Conservation (phyloP, 1,284 basidiomycete species). For the Fereydounia khargensis region DNA sequence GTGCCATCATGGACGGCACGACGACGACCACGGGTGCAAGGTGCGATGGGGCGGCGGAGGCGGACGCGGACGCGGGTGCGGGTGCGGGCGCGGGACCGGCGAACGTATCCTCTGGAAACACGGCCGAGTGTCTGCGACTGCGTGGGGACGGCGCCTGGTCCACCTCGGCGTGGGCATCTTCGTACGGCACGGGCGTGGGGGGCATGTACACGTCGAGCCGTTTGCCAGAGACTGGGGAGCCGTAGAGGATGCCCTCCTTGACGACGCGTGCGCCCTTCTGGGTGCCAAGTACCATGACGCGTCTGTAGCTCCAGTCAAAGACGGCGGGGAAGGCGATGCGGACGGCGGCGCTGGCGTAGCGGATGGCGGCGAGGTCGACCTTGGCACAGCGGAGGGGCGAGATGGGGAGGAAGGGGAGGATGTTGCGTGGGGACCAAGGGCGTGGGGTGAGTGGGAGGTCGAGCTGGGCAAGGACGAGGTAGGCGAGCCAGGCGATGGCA, state of each 20-base stretch:
- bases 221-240: slow-evolving; percentile 31
- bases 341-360: slow-evolving; percentile 38
- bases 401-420: slow-evolving; percentile 49
- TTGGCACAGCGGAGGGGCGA: slow-evolving; percentile 49
- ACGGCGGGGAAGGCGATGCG: slow-evolving; percentile 40
- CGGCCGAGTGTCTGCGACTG: slow-evolving; percentile 17
- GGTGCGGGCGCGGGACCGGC: neutral
- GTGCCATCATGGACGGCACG: slow-evolving; percentile 52
- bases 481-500: slow-evolving; percentile 52
- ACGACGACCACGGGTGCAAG: slow-evolving; percentile 56
- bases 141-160: neutral
- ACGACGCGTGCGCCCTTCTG: slow-evolving; percentile 40
- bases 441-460: slow-evolving; percentile 36
- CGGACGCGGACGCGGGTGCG: neutral
- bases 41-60: slow-evolving; percentile 3
- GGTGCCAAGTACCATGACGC: slow-evolving; percentile 54
- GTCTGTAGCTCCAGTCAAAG: slow-evolving; percentile 50
- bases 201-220: slow-evolving; percentile 52
- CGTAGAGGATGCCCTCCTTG: slow-evolving; percentile 51
- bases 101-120: slow-evolving; percentile 9
- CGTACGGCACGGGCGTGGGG: slow-evolving; percentile 11
- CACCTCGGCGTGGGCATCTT: neutral
- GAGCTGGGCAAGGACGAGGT: slow-evolving; percentile 52
- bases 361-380: slow-evolving; percentile 42
- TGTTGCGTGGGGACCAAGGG: slow-evolving; percentile 10